Conservation (phyloP, 805 yeast species). For the Kodamaea kakaduensis region DNA sequence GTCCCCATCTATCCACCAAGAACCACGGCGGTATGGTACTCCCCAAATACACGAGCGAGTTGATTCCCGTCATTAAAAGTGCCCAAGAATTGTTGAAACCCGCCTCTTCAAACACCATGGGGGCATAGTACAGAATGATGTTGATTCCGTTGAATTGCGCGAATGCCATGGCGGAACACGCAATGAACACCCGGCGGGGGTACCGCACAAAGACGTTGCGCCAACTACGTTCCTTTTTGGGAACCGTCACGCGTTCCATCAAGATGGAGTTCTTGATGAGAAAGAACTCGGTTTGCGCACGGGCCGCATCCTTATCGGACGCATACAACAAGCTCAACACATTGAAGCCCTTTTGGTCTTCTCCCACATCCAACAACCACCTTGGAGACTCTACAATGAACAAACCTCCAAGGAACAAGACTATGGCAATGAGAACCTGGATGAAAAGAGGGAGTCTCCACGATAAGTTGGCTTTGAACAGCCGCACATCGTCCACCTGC, state of each 20-base stretch:
- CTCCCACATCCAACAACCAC: conserved; percentile 82
- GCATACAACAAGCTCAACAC: conserved; percentile 33
- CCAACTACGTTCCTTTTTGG: conserved; percentile 41
- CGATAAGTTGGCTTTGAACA: conserved; percentile 41
- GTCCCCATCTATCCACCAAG: conserved; percentile 43
- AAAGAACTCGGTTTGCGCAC: conserved; percentile 41
- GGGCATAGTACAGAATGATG: conserved; percentile 55
- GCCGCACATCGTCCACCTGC: conserved; percentile 42
- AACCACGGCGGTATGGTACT: conserved; percentile 46
- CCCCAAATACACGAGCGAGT: conserved; percentile 35
- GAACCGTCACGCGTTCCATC: conserved; percentile 34
- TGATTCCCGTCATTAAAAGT: conserved; percentile 42
- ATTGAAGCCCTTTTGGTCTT: conserved; percentile 52
- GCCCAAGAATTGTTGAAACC: conserved; percentile 42
- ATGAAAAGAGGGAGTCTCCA: conserved; percentile 80
- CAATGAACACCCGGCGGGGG: conserved; percentile 32
- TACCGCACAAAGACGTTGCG: conserved; percentile 38
- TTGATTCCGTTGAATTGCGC: conserved; percentile 54
- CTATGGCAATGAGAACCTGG: conserved; percentile 69
- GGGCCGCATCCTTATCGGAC: conserved; percentile 26
- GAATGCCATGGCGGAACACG: conserved; percentile 41
- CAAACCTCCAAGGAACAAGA: conserved; percentile 69
- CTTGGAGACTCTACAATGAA: conserved; percentile 85
- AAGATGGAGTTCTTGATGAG: conserved; percentile 44
- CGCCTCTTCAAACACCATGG: conserved; percentile 48